Percentiles rank a stretch among this genome's conserved stretches.
These are phyloP conservation scores for Leonotis leonurus DNA, from an alignment of 257 asterid genomes.

Conservation along the genomic window DNA sequence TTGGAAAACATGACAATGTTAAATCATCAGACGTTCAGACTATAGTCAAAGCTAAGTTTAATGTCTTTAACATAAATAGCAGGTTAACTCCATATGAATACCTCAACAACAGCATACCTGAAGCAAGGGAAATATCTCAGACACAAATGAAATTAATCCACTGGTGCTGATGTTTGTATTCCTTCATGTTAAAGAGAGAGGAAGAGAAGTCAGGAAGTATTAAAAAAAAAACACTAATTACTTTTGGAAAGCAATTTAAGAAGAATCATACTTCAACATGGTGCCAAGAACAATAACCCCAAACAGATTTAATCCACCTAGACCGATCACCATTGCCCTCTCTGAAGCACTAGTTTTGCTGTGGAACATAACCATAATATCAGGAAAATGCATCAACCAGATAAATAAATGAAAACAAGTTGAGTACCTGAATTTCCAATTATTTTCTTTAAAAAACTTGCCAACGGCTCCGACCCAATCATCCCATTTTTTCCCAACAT, in stretches of 20 bases:
- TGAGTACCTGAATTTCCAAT: slow-evolving; percentile 66
- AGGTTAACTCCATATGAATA: too few relatives aligned
- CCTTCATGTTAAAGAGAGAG: too few relatives aligned
- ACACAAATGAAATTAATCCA: too few relatives aligned
- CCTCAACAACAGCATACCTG: too few relatives aligned
- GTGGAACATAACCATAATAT: slow-evolving; percentile 27
- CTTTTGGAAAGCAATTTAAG: slow-evolving; percentile 25
- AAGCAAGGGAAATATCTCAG: slow-evolving; percentile 65
- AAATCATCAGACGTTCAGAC: too few relatives aligned
- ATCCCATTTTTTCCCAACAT: slow-evolving; percentile 64
- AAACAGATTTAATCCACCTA: slow-evolving; percentile 82
- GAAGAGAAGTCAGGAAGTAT: too few relatives aligned
- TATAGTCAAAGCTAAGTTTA: too few relatives aligned
- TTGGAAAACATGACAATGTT: too few relatives aligned
- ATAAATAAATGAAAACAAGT: background rate
- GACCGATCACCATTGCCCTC: slow-evolving; percentile 91
- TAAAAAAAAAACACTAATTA: too few relatives aligned
- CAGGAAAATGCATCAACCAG: slow-evolving; percentile 8
- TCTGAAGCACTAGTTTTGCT: slow-evolving; percentile 78
- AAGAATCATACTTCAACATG: slow-evolving; percentile 71
- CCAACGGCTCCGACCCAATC: slow-evolving; percentile 61
- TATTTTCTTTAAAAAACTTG: slow-evolving; percentile 66
- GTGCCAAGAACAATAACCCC: slow-evolving; percentile 86
- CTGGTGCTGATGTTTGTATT: too few relatives aligned
- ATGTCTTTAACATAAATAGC: too few relatives aligned